Conservation (phyloP, 208 protist species). For the Strigomonas culicis region DNA sequence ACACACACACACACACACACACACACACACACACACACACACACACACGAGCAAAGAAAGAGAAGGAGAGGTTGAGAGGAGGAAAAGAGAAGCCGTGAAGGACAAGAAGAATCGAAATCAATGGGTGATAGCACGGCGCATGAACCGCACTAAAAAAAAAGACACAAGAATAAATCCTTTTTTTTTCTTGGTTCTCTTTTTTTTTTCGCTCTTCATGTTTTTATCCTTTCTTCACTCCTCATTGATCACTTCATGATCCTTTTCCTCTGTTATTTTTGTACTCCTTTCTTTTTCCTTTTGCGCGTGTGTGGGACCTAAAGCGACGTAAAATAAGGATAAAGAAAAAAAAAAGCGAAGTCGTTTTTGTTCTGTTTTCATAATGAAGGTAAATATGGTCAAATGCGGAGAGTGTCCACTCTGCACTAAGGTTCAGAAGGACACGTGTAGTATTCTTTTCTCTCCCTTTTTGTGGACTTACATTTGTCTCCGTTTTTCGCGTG, state of each 20-base stretch:
- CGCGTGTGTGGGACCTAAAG: neutral
- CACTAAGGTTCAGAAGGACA: conserved; percentile 9
- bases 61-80: neutral
- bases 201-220: neutral
- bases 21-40: neutral
- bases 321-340: neutral
- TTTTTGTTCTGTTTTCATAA: neutral
- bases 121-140: too few relatives aligned
- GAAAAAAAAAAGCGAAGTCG: neutral
- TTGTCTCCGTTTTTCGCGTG: neutral
- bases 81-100: conserved; percentile 5
- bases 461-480: conserved; percentile 3
- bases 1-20: neutral
- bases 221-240: neutral
- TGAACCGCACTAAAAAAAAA: neutral
- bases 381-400: too few relatives aligned
- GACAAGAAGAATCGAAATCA: too few relatives aligned
- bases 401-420: too few relatives aligned
- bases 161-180: neutral
- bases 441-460: neutral
- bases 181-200: conserved; percentile 1
- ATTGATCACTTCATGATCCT: neutral
- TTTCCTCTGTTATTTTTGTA: neutral
- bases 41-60: conserved; percentile 13
- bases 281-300: neutral